Evolutionary conservation across 768 basidiomycete species (phyloP).

Genomic region (Suillus placidus): DNA sequence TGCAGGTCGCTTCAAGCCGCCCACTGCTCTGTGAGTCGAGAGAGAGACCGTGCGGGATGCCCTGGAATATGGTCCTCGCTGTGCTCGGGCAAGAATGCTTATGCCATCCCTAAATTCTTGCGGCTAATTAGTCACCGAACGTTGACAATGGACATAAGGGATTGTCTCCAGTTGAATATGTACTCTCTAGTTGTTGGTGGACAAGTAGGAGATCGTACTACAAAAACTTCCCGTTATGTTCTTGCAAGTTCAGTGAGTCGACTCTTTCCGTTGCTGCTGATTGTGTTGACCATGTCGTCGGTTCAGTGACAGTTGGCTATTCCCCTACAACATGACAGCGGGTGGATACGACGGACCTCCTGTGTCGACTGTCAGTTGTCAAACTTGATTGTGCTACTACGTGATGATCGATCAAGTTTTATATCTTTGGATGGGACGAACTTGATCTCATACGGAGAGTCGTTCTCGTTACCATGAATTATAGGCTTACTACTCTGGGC

Average conservation of each 20-base stretch:
- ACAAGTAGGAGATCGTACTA: not conserved
- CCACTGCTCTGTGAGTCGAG: constrained; percentile 13
- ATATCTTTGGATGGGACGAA: constrained; percentile 25
- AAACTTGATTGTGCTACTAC: too few relatives aligned
- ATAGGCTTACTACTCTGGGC: constrained; percentile 22
- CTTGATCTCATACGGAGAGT: constrained; percentile 27
- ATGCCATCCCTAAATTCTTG: not conserved
- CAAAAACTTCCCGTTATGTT: constrained; percentile 27
- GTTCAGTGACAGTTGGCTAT: constrained; percentile 25
- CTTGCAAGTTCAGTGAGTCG: not conserved
- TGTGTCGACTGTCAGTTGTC: constrained; percentile 9
- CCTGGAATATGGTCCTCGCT: constrained; percentile 19
- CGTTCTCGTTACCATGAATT: constrained; percentile 28
- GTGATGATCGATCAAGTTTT: too few relatives aligned
- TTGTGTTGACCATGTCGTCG: constrained; percentile 4
- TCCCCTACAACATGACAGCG: constrained; percentile 25
- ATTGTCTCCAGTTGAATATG: too few relatives aligned
- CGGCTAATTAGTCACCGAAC: constrained; percentile 18
- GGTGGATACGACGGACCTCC: constrained; percentile 24
- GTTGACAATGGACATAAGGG: constrained; percentile 18
- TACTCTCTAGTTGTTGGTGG: constrained; percentile 10
- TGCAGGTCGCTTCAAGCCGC: constrained; percentile 17
- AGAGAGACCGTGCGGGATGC: constrained; percentile 9
- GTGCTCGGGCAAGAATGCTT: constrained; percentile 18
- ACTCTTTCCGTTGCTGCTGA: not conserved